phyloP scores from a whole-genome alignment of 1,284 basidiomycete genomes.

The Termitomyces sp. region DNA sequence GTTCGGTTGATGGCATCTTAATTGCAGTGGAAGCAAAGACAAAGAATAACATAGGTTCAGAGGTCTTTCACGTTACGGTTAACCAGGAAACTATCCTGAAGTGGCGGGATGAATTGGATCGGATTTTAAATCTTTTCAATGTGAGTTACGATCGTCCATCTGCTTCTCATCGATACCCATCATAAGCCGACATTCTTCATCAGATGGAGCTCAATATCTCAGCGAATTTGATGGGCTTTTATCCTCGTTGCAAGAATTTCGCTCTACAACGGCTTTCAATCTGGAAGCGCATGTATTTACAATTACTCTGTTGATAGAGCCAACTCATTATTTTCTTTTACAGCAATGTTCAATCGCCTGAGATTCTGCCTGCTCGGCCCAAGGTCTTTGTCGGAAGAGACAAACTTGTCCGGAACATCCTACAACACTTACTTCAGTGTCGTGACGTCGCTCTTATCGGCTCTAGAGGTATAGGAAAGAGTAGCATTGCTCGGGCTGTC shows the following conservation, averaged over 20 bases:
- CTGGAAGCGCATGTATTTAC: neutral
- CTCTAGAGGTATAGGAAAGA: constrained; percentile 9
- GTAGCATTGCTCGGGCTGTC: constrained; percentile 6
- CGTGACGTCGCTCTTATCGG: constrained; percentile 7
- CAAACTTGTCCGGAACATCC: neutral
- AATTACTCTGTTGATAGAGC: neutral
- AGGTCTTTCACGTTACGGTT: constrained; percentile 8
- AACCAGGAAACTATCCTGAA: constrained; percentile 10
- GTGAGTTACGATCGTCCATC: neutral
- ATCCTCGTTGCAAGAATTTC: constrained; percentile 5
- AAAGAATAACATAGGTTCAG: constrained; percentile 2
- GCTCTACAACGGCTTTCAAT: neutral
- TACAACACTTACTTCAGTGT: neutral
- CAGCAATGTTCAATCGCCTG: neutral
- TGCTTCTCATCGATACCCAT: too few species aligned
- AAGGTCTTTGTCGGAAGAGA: constrained; percentile 7
- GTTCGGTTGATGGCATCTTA: constrained; percentile 8
- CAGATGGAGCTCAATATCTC: constrained; percentile 11
- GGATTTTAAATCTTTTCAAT: constrained; percentile 7
- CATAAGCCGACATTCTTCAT: neutral
- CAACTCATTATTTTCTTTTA: neutral
- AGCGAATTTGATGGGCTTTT: constrained; percentile 10
- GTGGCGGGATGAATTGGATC: constrained; percentile 10
- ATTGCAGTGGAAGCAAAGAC: constrained; percentile 3
- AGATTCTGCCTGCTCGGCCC: neutral